Base-by-base conservation (phyloP, 208 protist species). In the Leishmania braziliensis region DNA sequence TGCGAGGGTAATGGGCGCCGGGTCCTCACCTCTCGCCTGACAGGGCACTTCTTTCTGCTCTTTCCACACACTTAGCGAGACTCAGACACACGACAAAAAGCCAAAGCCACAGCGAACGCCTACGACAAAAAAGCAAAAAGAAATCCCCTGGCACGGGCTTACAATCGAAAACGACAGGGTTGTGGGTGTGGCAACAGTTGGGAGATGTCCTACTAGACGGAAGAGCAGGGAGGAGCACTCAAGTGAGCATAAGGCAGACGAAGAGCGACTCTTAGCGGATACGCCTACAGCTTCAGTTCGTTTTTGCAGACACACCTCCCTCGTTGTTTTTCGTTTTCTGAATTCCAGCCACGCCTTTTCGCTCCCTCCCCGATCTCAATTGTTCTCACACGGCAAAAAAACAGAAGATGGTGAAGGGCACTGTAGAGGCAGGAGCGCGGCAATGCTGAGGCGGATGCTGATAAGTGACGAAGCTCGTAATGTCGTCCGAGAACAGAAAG, bases 231-330 rank as follows among this genome's bases (percentile, higher is more conserved):
- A 9, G 5, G 26, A 10, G 16, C 58, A 18, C 6, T 23, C 58
- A 63, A 16, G 26, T n/a, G 33, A 72, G 33, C 33, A 72, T 33
- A 8, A 10, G 16, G 39, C 33, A 79, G 33, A 79, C 6, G 60
- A 79, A 79, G n/a, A 75, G 39, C 72, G 29, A 23, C 58, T 51
- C 43, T 20, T 20, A 75, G 26, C 43, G 53, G 29, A 77, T 18
- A 69, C 23, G 33, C 23, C 68, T n/a, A 6, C 26, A n/a, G 5
- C 58, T 63, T n/a, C 58, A 29, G 26, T 33, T 63, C 26, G 48
- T 14, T 56, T 39, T 29, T 50, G 76, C 18, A 43, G 23, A 33
- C 26, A 48, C 20, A 16, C 20, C 39, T 23, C 6, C 9, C 54
- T 26, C 20, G 6, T 58, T 58, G 3, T 33, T n/a, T 33, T 63